Percentiles rank a stretch among this genome's conserved stretches.
phyloP scores from a whole-genome alignment of 768 basidiomycete species.

The Podaxis mareebaensis region DNA sequence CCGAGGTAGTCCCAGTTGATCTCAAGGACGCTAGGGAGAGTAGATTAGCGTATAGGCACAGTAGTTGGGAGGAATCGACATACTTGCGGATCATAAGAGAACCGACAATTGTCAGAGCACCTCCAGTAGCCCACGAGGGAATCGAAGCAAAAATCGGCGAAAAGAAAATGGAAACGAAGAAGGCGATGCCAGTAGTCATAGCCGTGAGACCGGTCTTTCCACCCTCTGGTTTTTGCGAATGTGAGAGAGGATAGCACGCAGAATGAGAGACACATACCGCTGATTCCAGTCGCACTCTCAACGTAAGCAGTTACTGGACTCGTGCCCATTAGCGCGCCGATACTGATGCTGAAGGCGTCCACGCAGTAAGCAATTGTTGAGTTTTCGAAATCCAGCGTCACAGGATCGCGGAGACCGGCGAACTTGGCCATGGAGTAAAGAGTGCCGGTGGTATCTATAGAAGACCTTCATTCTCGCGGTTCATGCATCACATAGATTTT shows the following conservation, averaged over 20 bases:
- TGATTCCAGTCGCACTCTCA: constrained; percentile 81
- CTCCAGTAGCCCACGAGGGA: constrained; percentile 85
- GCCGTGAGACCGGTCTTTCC: constrained; percentile 87
- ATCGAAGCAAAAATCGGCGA: constrained; percentile 88
- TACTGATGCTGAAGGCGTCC: constrained; percentile 78
- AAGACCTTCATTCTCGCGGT: background rate
- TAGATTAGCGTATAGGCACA: constrained; percentile 1
- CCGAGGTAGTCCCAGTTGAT: constrained; percentile 91
- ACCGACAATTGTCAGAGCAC: constrained; percentile 84
- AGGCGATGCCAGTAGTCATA: constrained; percentile 67
- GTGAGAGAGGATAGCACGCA: background rate
- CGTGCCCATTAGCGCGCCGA: constrained; percentile 78
- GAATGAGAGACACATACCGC: constrained; percentile 40
- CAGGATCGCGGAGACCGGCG: constrained; percentile 81
- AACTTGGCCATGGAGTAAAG: constrained; percentile 92
- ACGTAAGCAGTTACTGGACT: constrained; percentile 84
- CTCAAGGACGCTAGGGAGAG: constrained; percentile 57
- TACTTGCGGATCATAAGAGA: constrained; percentile 86
- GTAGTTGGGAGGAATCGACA: constrained; percentile 23
- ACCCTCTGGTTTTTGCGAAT: constrained; percentile 54
- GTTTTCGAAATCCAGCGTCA: constrained; percentile 85
- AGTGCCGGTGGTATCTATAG: constrained; percentile 54
- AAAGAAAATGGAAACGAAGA: constrained; percentile 87
- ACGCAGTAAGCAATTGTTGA: constrained; percentile 82
- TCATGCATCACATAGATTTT: constrained; percentile 24